These are phyloP conservation scores for Russula sp. DNA, from an alignment of 768 basidiomycete genomes.

Conservation along the genomic window DNA sequence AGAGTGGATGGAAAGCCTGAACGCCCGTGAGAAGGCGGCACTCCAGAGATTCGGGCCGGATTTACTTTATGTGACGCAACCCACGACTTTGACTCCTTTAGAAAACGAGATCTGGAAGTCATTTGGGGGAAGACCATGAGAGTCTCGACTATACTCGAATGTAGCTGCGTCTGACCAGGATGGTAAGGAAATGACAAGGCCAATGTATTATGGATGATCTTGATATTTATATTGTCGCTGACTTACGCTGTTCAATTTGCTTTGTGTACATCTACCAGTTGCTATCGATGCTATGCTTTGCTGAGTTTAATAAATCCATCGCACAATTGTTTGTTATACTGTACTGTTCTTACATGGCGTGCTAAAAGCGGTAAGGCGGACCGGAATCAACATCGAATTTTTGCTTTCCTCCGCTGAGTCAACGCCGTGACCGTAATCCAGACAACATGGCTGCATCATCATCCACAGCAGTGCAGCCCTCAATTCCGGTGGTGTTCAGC, in stretches of 20 bases:
- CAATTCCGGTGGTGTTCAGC: conserved; percentile 63
- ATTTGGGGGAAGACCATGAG: conserved; percentile 6
- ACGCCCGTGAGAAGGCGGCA: not conserved
- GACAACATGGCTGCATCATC: conserved; percentile 8
- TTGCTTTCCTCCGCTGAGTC: too few relatives aligned
- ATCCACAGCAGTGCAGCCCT: conserved; percentile 22
- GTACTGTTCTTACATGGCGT: not conserved
- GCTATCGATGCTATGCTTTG: not conserved
- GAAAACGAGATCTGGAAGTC: not conserved
- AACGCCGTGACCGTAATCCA: too few relatives aligned
- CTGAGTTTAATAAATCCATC: not conserved
- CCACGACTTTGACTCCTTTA: conserved; percentile 7
- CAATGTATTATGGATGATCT: not conserved
- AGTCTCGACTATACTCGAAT: not conserved
- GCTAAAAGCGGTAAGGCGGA: not conserved
- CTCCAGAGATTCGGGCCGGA: not conserved
- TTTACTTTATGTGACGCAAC: not conserved
- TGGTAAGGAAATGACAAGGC: not conserved
- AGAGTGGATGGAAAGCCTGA: conserved; percentile 5
- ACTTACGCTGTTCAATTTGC: not conserved
- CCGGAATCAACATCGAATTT: not conserved
- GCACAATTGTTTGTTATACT: not conserved
- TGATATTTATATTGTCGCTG: conserved; percentile 1
- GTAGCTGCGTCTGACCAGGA: not conserved
- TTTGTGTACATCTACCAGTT: not conserved